phyloP scores from a whole-genome alignment of 2,329 filamentous ascomycete genomes.

The Ceratocystis colombiana region DNA sequence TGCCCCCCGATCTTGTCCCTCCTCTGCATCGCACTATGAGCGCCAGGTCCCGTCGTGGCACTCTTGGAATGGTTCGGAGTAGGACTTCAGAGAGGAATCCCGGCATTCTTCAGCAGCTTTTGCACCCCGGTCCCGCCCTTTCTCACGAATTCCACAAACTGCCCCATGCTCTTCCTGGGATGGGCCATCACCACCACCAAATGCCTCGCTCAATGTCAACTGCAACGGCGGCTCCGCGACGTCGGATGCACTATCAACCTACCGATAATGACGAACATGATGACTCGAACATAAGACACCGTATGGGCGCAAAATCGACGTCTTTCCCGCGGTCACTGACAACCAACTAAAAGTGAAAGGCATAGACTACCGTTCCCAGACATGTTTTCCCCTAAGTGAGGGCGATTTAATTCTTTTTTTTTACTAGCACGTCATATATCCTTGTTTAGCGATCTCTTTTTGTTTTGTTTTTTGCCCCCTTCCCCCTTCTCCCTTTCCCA shows the following conservation, averaged over 20 bases:
- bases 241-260: constrained; percentile 20
- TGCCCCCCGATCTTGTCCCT: constrained; percentile 33
- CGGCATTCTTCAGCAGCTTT: constrained; percentile 39
- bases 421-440: constrained; percentile 13
- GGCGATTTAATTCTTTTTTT: constrained; percentile 15
- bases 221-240: constrained; percentile 13
- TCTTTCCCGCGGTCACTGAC: constrained; percentile 20
- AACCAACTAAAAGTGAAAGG: constrained; percentile 9
- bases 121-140: constrained; percentile 41
- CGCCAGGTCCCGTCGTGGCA: constrained; percentile 30
- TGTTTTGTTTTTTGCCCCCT: neutral
- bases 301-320: neutral
- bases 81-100: constrained; percentile 33
- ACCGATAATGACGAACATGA: constrained; percentile 21
- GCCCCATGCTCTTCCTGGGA: constrained; percentile 17
- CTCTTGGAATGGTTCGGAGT: constrained; percentile 21
- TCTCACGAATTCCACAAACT: constrained; percentile 29
- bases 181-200: constrained; percentile 11
- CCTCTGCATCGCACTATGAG: constrained; percentile 35
- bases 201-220: constrained; percentile 20
- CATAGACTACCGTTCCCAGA: neutral
- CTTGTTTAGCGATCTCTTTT: constrained; percentile 6
- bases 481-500: no score
- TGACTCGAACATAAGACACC: neutral
- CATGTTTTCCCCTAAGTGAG: neutral